A percentile compares a stretch with the other conserved stretches of the same genome.
phyloP scores from a whole-genome alignment of 257 asterid species.

The Solanum pennellii region DNA sequence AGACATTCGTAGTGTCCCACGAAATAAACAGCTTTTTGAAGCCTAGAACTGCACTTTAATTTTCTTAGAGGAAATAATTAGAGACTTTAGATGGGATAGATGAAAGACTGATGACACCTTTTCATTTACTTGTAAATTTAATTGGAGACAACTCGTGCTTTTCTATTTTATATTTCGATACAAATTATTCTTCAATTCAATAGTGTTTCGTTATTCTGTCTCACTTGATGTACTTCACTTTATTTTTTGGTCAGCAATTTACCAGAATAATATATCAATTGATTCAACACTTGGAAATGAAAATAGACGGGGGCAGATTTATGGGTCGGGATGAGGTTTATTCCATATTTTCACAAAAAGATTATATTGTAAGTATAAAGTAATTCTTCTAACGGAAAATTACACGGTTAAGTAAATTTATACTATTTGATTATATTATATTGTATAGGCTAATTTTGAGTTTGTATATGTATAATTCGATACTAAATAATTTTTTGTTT shows the following conservation, averaged over 20 bases:
- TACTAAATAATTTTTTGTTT: no score
- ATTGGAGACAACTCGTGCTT: slow-evolving; percentile 1
- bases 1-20: slow-evolving; percentile 24
- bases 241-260: background rate
- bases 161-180: background rate
- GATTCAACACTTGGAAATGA: background rate
- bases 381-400: no score
- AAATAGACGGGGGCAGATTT: background rate
- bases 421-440: no score
- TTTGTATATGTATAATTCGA: no score
- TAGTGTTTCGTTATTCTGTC: background rate
- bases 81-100: slow-evolving; percentile 3
- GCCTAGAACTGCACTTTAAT: background rate
- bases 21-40: background rate
- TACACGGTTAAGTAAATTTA: no score
- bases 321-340: background rate
- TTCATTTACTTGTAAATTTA: background rate
- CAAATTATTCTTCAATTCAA: background rate
- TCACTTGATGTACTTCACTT: background rate
- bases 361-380: no score
- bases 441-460: no score
- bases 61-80: slow-evolving; percentile 3
- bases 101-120: background rate
- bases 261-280: background rate
- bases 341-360: no score